Evolutionary conservation across 2,329 filamentous ascomycete species (phyloP).

Genomic region (Botrytis aclada): DNA sequence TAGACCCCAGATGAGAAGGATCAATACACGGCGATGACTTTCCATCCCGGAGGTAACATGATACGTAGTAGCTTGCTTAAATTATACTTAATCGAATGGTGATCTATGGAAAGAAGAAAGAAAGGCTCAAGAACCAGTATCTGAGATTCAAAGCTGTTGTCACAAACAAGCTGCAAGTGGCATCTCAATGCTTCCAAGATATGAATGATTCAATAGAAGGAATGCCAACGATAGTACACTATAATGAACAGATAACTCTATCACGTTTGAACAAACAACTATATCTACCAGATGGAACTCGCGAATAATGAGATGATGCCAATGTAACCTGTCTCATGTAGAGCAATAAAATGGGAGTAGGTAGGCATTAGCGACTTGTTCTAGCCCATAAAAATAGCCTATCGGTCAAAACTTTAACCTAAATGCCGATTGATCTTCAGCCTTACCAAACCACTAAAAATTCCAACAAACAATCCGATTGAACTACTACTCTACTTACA

Average conservation of each 20-base stretch:
- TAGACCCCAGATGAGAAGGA: background rate
- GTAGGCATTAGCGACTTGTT: background rate
- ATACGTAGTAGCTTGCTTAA: background rate
- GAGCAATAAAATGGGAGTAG: background rate
- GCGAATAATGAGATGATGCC: background rate
- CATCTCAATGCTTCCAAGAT: background rate
- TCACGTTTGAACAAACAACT: background rate
- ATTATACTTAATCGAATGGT: background rate
- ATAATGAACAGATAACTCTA: background rate
- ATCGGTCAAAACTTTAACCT: background rate
- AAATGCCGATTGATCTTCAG: slow-evolving; percentile 19
- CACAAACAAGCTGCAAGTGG: background rate
- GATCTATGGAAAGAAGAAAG: background rate
- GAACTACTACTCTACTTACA: background rate
- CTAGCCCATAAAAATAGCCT: background rate
- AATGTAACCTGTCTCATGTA: background rate
- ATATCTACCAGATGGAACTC: background rate
- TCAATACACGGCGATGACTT: background rate
- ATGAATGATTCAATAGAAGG: background rate
- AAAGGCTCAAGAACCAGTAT: background rate
- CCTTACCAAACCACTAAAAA: slow-evolving; percentile 16
- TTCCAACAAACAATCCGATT: background rate
- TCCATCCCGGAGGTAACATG: background rate
- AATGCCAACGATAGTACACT: background rate
- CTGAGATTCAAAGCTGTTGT: background rate